phyloP scores from a whole-genome alignment of 1,284 basidiomycete genomes.

The Tylopilus orsonianus region DNA sequence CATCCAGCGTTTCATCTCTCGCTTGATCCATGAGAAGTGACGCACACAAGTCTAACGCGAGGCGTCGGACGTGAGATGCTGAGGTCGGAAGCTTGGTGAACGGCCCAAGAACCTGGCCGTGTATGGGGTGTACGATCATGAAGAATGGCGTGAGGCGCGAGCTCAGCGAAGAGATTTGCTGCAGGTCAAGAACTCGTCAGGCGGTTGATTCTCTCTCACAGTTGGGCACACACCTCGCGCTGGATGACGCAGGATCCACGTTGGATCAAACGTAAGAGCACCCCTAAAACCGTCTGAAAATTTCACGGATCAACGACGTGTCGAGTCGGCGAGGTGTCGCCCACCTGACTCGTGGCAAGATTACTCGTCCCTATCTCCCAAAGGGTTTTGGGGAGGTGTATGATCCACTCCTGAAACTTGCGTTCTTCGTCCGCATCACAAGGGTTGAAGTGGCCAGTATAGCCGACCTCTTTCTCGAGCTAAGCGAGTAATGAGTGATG shows the following conservation, averaged over 20 bases:
- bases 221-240: conserved; percentile 40
- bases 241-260: conserved; percentile 48
- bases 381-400: conserved; percentile 70
- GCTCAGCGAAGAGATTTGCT: conserved; percentile 39
- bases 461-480: conserved; percentile 63
- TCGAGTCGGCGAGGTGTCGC: conserved; percentile 14
- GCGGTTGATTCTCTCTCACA: conserved; percentile 11
- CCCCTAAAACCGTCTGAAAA: conserved; percentile 54
- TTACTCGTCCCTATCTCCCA: conserved; percentile 79
- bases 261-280: conserved; percentile 63
- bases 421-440: conserved; percentile 34
- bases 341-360: conserved; percentile 55
- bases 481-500: conserved; percentile 29
- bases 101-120: conserved; percentile 72
- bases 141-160: conserved; percentile 77
- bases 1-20: conserved; percentile 9
- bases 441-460: conserved; percentile 50
- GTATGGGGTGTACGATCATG: conserved; percentile 64
- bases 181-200: conserved; percentile 17
- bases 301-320: conserved; percentile 13
- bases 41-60: conserved; percentile 51
- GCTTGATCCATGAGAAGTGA: conserved; percentile 28
- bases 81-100: conserved; percentile 58
- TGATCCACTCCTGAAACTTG: conserved; percentile 60
- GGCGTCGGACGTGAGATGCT: conserved; percentile 34